Evolutionary conservation across 1,139 yeast genomes (phyloP).

Genomic region (Magnusiomyces fungicola): DNA sequence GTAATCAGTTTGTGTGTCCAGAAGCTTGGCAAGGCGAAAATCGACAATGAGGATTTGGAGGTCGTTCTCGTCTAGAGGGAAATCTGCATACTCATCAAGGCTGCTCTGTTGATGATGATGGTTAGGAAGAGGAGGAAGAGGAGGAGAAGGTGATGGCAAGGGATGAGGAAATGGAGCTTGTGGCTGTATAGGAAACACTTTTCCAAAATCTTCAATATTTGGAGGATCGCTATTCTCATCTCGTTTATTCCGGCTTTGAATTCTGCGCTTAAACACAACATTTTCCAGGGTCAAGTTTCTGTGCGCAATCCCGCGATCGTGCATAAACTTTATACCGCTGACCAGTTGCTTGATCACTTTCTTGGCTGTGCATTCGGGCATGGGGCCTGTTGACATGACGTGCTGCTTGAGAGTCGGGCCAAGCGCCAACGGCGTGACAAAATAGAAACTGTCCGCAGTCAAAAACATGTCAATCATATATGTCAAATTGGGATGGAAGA

Average conservation of each 20-base stretch:
- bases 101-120: no score
- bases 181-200: no score
- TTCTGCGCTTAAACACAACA: neutral
- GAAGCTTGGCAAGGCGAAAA: neutral
- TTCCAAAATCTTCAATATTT: no score
- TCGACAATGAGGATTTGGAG: neutral
- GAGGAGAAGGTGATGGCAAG: no score
- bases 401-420: neutral
- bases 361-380: neutral
- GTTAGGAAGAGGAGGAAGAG: no score
- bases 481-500: conserved; percentile 1
- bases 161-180: no score
- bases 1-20: neutral
- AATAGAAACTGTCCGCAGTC: neutral
- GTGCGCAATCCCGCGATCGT: conserved; percentile 1
- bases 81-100: no score
- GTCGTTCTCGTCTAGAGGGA: neutral
- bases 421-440: neutral
- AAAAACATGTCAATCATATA: neutral
- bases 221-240: no score
- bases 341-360: neutral
- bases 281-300: neutral
- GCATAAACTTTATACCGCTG: neutral
- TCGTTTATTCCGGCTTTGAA: no score
- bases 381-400: neutral